phyloP scores from a whole-genome alignment of 441 rosid genomes.

The Bocquillonia castaneifolia region DNA sequence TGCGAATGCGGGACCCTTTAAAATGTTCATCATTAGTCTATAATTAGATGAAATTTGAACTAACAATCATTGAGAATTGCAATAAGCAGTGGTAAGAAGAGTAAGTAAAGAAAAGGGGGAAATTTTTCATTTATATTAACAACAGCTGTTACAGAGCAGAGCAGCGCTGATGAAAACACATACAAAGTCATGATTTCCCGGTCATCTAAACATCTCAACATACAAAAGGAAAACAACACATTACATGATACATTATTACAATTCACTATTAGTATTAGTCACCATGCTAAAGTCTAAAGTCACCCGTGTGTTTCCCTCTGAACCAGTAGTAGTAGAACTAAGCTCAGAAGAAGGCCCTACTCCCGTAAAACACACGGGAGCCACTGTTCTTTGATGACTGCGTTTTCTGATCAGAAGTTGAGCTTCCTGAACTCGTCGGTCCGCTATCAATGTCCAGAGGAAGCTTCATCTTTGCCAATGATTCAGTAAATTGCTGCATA shows the following conservation, averaged over 20 bases:
- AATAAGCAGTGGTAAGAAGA: constrained; percentile 21
- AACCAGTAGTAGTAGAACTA: constrained; percentile 23
- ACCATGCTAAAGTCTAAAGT: constrained; percentile 50
- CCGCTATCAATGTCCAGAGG: constrained; percentile 77
- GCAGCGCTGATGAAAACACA: constrained; percentile 31
- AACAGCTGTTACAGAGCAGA: constrained; percentile 35
- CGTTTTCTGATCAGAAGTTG: constrained; percentile 73
- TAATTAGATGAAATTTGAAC: constrained; percentile 27
- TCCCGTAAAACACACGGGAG: constrained; percentile 94
- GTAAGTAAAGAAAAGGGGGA: constrained; percentile 23
- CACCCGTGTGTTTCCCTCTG: constrained; percentile 48
- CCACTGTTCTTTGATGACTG: constrained; percentile 55
- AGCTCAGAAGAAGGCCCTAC: constrained; percentile 91
- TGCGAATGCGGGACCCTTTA: constrained; percentile 34
- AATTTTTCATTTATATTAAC: constrained; percentile 39
- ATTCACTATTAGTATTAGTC: constrained; percentile 64
- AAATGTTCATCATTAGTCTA: constrained; percentile 32
- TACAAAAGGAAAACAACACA: constrained; percentile 51
- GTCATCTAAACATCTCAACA: constrained; percentile 46
- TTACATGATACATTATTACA: constrained; percentile 47
- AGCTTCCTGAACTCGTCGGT: constrained; percentile 68
- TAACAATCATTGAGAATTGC: constrained; percentile 34
- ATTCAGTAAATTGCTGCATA: constrained; percentile 98
- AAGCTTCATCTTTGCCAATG: constrained; percentile 97
- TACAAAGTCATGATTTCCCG: constrained; percentile 42